These are phyloP conservation scores for Anisodus tanguticus DNA, from an alignment of 257 asterid species.

Conservation along the genomic window DNA sequence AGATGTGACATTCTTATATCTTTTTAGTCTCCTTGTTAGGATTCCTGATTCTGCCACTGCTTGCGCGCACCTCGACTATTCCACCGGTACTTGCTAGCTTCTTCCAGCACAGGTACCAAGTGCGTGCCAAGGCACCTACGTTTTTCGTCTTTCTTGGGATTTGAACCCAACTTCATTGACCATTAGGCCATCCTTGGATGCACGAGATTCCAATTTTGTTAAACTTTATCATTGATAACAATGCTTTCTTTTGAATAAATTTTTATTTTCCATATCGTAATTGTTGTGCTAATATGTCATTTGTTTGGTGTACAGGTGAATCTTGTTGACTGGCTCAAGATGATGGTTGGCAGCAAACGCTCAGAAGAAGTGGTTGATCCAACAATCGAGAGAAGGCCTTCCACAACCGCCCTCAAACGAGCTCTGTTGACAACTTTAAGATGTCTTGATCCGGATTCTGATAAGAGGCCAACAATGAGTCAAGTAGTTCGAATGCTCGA, in stretches of 20 bases:
- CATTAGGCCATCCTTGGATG: neutral
- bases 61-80: neutral
- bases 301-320: conserved; percentile 52
- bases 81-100: neutral
- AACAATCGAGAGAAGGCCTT: conserved; percentile 59
- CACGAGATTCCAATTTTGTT: neutral
- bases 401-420: conserved; percentile 70
- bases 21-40: neutral
- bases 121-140: neutral
- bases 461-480: conserved; percentile 83
- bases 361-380: conserved; percentile 79
- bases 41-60: too few relatives aligned
- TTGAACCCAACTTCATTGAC: neutral
- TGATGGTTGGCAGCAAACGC: conserved; percentile 77
- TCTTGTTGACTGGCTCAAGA: conserved; percentile 87
- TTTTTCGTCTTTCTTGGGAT: neutral
- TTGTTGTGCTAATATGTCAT: neutral
- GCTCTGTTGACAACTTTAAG: conserved; percentile 73
- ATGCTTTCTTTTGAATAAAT: neutral
- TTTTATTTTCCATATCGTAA: neutral
- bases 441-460: conserved; percentile 81
- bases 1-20: neutral
- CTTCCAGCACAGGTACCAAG: neutral
- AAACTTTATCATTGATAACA: neutral
- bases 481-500: conserved; percentile 90